Evolutionary conservation across 2,329 filamentous ascomycete genomes (phyloP), one percentile per base, ranked within the genome.

Genomic region (Juglanconis sp.): DNA sequence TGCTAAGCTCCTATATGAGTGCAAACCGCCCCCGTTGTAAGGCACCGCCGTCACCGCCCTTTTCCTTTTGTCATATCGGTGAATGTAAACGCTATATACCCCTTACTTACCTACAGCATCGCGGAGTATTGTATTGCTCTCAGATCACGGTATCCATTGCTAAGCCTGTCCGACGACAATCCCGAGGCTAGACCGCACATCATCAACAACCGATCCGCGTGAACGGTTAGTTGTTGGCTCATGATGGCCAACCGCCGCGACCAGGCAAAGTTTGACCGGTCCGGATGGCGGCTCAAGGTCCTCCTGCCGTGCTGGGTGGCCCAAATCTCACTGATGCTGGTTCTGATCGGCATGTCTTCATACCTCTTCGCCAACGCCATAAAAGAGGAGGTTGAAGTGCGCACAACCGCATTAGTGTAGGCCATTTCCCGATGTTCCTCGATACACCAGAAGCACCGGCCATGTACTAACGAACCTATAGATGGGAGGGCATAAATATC

Each of bases 401-500:
- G 77, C 35, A 69, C 72, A 32, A 71, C 61, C n/a, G 61, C 57
- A 40, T 38, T 63, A 70, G 36, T 76, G 76, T 32, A 65, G 73
- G n/a, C 77, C 80, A 0, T 69, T 71, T 10, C 74, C 84, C 10
- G 77, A 82, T 70, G 76, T 6, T 46, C 15, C 17, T 5, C n/a
- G 34, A 8, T 11, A 15, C 3, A 30, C 6, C 10, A 31, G 8
- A 15, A 24, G 5, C 10, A 34, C 13, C 24, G n/a, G 11, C 9
- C 31, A 42, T 32, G 4, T 50, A 13, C 58, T 64, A 15, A 57
- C 30, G 5, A 44, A 50, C 31, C 2, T 3, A 46, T 63, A 84
- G 82, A 35, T 86, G 83, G 82, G 80, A 84, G 68, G 72, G 69
- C 30, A 77, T 76, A 54, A 85, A 84, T 64, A 75, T 86, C 53